A percentile compares a stretch with the other conserved stretches of the same genome.
phyloP scores from a whole-genome alignment of 2,329 filamentous ascomycete genomes.

The Colletotrichum orbiculare region DNA sequence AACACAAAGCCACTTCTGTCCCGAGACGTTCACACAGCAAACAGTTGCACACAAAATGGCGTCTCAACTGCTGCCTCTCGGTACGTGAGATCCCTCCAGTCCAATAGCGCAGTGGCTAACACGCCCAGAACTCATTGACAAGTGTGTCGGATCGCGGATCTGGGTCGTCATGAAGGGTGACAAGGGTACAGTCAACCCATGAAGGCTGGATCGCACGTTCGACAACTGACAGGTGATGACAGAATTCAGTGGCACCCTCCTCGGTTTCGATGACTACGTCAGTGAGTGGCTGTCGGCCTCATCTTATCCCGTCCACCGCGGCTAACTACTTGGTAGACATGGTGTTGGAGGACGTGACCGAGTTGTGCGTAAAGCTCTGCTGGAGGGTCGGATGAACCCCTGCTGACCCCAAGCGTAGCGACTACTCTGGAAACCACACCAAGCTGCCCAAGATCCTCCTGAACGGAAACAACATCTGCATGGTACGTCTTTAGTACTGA shows the following conservation, averaged over 20 bases:
- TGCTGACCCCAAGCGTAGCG: conserved; percentile 65
- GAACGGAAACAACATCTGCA: conserved; percentile 99
- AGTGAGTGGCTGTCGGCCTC: conserved; percentile 73
- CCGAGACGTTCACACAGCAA: background rate
- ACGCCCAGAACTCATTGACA: conserved; percentile 90
- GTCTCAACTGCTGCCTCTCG: conserved; percentile 78
- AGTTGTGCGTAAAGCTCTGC: conserved; percentile 74
- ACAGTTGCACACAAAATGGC: conserved; percentile 62
- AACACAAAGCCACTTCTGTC: too few relatives aligned
- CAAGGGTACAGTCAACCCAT: conserved; percentile 73
- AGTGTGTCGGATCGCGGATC: conserved; percentile 96
- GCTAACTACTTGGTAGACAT: conserved; percentile 74
- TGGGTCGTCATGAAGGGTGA: conserved; percentile 99
- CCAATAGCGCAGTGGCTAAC: conserved; percentile 37
- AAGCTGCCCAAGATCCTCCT: conserved; percentile 94
- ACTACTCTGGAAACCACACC: conserved; percentile 87
- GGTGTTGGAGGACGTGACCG: conserved; percentile 96
- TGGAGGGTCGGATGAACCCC: background rate
- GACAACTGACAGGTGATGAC: conserved; percentile 31
- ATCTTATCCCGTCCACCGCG: background rate
- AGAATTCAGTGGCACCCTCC: conserved; percentile 96
- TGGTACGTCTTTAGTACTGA: conserved; percentile 69
- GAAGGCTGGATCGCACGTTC: too few relatives aligned
- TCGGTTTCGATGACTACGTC: conserved; percentile 99
- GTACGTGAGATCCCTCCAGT: conserved; percentile 51